Evolutionary conservation across 2,329 filamentous ascomycete species (phyloP), one percentile per base, ranked within the genome.

Genomic region (Parastagonospora avenae): DNA sequence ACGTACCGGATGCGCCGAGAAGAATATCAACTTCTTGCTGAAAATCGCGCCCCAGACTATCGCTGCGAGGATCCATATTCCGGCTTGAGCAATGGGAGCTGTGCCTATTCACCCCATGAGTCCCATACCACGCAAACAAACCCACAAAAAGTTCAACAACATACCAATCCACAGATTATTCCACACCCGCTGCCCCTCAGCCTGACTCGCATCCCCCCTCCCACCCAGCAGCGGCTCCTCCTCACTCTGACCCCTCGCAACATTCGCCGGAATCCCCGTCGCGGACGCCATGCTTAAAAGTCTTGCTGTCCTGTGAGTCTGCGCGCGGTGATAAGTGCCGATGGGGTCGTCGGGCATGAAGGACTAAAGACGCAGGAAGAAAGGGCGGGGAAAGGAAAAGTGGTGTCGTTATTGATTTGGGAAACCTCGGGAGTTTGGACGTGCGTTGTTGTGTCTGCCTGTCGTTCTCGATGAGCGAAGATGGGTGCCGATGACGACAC

Each of bases 1-100:
- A 80, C 75, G 83, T 69, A 97, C 86, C 7, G 93, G 93, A 74
- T 97, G 93, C 8, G 88, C 85, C 14, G 91, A 92, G 82, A 97
- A 96, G 63, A 96, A 85, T 33, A 90, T 89, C 55, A 95, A 70
- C 28, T 87, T 72, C 38, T 82, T 80, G 36, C 85, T 82, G 68
- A 96, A 85, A 58, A 97, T 83, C 48, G 83, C 83, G 39, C 85
- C 84, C 91, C 91, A 96, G 59, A 96, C 81, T 49, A 93, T 84
- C 31, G 85, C 84, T 42, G 86, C 79, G 55, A 97, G 83, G 57
- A 96, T 83, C 75, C 91, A 78, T 48, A 87, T 84, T 48, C 91
- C 93, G 37, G 84, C 82, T 75, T 97, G 92, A 35, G 91, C 90
- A 53, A 97, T 75, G 53, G 88, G 81, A 49, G 85, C 93, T 12